Evolutionary conservation across 192 early-diverging fungal genomes (phyloP).

Genomic region (Gonapodya prolifera): DNA sequence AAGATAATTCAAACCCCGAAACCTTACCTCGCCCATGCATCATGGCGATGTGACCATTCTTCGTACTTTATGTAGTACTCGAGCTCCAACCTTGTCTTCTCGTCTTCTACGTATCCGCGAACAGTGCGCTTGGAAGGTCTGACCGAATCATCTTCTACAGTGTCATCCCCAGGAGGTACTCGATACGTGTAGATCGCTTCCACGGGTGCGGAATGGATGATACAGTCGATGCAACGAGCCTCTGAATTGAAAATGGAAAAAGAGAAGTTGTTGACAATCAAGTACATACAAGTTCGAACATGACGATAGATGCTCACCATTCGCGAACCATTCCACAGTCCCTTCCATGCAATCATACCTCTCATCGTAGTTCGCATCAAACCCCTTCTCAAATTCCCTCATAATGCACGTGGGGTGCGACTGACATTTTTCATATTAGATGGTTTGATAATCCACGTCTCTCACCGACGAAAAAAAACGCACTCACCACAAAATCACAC

Average conservation of each 20-base stretch:
- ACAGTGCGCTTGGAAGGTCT: background rate
- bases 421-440: too few relatives aligned
- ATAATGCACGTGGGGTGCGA: background rate
- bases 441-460: too few relatives aligned
- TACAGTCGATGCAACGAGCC: slow-evolving; percentile 23
- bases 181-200: slow-evolving; percentile 23
- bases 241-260: background rate
- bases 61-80: slow-evolving; percentile 33
- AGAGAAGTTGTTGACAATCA: too few relatives aligned
- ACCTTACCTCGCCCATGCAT: slow-evolving; percentile 13
- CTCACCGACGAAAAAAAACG: too few relatives aligned
- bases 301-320: too few relatives aligned
- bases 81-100: background rate
- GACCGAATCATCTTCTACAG: background rate
- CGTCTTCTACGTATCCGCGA: background rate
- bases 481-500: too few relatives aligned
- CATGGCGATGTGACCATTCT: slow-evolving; percentile 17
- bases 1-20: background rate
- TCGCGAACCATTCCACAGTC: background rate
- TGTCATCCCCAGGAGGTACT: slow-evolving; percentile 5
- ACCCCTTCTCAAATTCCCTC: background rate
- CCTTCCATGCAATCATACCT: background rate
- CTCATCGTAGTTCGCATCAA: background rate
- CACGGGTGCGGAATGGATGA: slow-evolving; percentile 14
- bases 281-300: too few relatives aligned